A percentile compares a stretch with the other conserved stretches of the same genome.
phyloP scores from a whole-genome alignment of 2,329 filamentous ascomycete genomes.

The Blumeriella jaapii region DNA sequence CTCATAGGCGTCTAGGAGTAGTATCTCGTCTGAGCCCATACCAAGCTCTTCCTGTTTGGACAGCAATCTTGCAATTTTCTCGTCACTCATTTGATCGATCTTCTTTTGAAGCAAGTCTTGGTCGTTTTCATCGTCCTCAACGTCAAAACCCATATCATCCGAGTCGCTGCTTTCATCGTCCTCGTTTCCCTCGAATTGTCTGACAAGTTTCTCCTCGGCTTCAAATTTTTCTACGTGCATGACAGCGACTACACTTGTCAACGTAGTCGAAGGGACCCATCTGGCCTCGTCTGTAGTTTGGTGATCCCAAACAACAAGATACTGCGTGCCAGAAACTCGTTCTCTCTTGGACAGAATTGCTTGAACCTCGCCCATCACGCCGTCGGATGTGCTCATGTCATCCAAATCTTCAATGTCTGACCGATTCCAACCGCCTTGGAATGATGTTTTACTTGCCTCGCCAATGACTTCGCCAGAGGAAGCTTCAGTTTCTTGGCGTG shows the following conservation, averaged over 20 bases:
- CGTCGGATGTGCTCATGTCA: slow-evolving; percentile 38
- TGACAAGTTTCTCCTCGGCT: slow-evolving; percentile 24
- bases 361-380: slow-evolving; percentile 31
- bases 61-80: slow-evolving; percentile 48
- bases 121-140: slow-evolving; percentile 30
- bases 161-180: slow-evolving; percentile 11
- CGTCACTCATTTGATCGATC: slow-evolving; percentile 43
- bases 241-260: slow-evolving; percentile 25
- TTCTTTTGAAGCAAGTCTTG: slow-evolving; percentile 25
- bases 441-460: slow-evolving; percentile 1
- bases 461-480: slow-evolving; percentile 14
- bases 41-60: slow-evolving; percentile 54
- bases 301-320: slow-evolving; percentile 38
- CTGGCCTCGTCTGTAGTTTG: slow-evolving; percentile 35
- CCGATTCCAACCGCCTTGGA: slow-evolving; percentile 31
- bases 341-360: slow-evolving; percentile 35
- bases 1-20: slow-evolving; percentile 41
- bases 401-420: slow-evolving; percentile 36
- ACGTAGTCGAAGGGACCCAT: slow-evolving; percentile 33
- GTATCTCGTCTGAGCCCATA: slow-evolving; percentile 43
- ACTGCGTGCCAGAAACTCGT: slow-evolving; percentile 35
- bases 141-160: slow-evolving; percentile 27
- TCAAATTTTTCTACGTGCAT: slow-evolving; percentile 28
- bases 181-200: slow-evolving; percentile 17
- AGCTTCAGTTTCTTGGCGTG: slow-evolving; percentile 24